Evolutionary conservation across 1,139 yeast species (phyloP).

Genomic region (Cylindricascospora bacillispora): DNA sequence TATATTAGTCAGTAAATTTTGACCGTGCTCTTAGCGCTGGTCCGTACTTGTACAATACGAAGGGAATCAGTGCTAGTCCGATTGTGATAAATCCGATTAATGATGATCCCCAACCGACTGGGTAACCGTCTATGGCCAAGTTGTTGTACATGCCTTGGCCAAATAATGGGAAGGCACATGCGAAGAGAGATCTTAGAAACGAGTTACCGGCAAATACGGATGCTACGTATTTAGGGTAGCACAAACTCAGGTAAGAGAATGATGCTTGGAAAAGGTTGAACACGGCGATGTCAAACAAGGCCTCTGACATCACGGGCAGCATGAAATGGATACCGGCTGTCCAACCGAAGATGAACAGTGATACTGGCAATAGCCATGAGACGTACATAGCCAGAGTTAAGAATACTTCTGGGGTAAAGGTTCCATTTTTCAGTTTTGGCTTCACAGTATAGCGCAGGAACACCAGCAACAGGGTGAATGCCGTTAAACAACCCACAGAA

Average conservation of each 20-base stretch:
- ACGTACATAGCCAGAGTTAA: constrained; percentile 9
- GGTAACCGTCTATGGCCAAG: constrained; percentile 34
- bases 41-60: constrained; percentile 36
- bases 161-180: constrained; percentile 49
- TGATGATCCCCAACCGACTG: constrained; percentile 46
- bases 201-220: constrained; percentile 50
- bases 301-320: constrained; percentile 33
- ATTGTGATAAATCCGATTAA: constrained; percentile 34
- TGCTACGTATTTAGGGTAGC: constrained; percentile 35
- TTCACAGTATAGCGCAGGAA: constrained; percentile 8
- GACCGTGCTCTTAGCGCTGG: constrained; percentile 30
- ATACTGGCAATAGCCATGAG: constrained; percentile 10
- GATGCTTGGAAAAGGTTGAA: constrained; percentile 32
- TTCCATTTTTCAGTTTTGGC: constrained; percentile 7
- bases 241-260: constrained; percentile 24
- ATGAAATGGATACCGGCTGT: constrained; percentile 36
- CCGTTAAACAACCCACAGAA: constrained; percentile 13
- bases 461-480: constrained; percentile 8
- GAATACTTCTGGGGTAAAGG: constrained; percentile 12
- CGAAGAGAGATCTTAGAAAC: constrained; percentile 32
- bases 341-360: constrained; percentile 29
- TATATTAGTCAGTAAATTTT: constrained; percentile 1
- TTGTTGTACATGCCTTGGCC: constrained; percentile 40
- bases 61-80: constrained; percentile 35
- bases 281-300: constrained; percentile 29